Percentiles rank a stretch among this genome's conserved stretches.
Conservation (phyloP, 176 grass and related monocot species). For the Aechmea fasciata region DNA sequence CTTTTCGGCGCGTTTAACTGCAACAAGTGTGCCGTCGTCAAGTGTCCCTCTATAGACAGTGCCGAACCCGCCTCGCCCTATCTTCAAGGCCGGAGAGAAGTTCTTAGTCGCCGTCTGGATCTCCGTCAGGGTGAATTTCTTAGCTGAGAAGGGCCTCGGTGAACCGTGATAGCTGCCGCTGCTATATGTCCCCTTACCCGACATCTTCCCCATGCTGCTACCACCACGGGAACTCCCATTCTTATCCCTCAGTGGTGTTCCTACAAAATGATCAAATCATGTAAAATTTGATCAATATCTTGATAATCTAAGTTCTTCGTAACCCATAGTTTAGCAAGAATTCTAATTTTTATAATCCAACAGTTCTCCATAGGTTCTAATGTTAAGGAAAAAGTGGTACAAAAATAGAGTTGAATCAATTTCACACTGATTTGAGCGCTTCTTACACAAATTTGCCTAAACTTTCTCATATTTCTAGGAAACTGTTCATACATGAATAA, state of each 20-base stretch:
- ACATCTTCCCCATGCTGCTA: not conserved
- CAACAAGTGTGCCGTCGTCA: conserved; percentile 55
- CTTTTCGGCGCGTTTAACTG: conserved; percentile 76
- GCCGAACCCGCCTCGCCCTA: conserved; percentile 83
- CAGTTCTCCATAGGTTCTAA: too few species aligned
- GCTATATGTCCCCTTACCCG: not conserved
- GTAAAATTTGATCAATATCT: too few species aligned
- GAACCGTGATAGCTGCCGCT: not conserved
- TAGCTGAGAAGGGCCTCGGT: conserved; percentile 23
- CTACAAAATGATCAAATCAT: not conserved
- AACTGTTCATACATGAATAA: too few species aligned
- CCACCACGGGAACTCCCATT: not conserved
- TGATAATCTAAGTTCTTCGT: too few species aligned
- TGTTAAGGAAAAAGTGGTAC: too few species aligned
- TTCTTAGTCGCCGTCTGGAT: conserved; percentile 60
- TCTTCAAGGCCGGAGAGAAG: conserved; percentile 64
- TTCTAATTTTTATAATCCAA: too few species aligned
- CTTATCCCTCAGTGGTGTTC: not conserved
- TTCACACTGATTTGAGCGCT: too few species aligned
- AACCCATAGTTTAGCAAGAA: too few species aligned
- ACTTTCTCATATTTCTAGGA: too few species aligned
- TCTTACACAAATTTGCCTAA: too few species aligned
- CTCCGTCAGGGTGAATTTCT: conserved; percentile 57
- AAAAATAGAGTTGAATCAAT: too few species aligned
- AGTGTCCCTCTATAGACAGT: conserved; percentile 63